Evolutionary conservation across 2,329 filamentous ascomycete genomes (phyloP), one percentile per base, ranked within the genome.

Genomic region (Colletotrichum zoysiae): DNA sequence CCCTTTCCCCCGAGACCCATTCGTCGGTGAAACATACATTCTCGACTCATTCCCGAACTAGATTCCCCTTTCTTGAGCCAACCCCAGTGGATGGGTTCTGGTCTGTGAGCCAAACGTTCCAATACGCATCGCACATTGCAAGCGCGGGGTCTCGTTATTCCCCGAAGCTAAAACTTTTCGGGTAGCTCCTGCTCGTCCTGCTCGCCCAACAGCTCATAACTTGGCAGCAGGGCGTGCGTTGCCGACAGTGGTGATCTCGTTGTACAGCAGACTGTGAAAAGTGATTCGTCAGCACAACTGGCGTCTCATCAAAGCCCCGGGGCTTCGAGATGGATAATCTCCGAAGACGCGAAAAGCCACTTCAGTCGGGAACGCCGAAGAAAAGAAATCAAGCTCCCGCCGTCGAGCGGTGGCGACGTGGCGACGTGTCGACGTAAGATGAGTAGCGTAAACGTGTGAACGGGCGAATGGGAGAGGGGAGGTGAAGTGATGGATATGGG

Each of bases 161-260:
- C 59, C 59, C n/a, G 46, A 62, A 30, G 33, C 46, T 16, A 40
- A 46, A n/a, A 48, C 44, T 11, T 11, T 26, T 51, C 23, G n/a
- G 26, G 20, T 42, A 55, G 50, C 35, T 16, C 16, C 23, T 48
- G 20, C 44, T 46, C 7, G 18, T 23, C 9, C 20, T 23, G 8
- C 44, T 48, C 35, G 18, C 14, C 53, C 53, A 33, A 26, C 26
- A 42, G 26, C n/a, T 84, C 82, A 92, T 80, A 92, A 81, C 83
- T 92, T 92, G n/a, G 90, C 89, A 73, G 89, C 90, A 70, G 87
- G 85, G 56, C 79, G 81, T 8, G 90, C 86, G 70, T 86, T 83
- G 74, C 92, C 92, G 70, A 93, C 87, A 72, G 90, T 89, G 23
- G 93, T 95, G 79, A 97, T 96, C 82, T 96, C 93, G 77, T 95